Percentiles rank a stretch among this genome's conserved stretches.
phyloP scores from a whole-genome alignment of 1,284 basidiomycete species.

The Moniliella sp. region DNA sequence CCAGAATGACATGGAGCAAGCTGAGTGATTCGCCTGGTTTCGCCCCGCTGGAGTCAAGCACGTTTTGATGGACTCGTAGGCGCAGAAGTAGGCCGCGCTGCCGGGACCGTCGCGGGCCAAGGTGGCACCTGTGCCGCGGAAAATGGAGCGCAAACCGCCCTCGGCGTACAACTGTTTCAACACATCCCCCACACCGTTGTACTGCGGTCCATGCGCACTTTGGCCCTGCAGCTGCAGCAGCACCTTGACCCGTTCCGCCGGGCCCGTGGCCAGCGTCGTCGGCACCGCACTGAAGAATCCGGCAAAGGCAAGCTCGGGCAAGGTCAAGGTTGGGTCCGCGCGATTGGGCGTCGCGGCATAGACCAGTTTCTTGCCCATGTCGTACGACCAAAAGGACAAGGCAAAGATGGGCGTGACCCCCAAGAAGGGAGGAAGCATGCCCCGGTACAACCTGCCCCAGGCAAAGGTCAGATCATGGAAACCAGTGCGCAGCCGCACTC shows the following conservation, averaged over 20 bases:
- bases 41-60: constrained; percentile 51
- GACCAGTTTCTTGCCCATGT: constrained; percentile 73
- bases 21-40: constrained; percentile 58
- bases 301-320: constrained; percentile 64
- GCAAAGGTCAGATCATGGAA: too few relatives aligned
- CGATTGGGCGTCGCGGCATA: constrained; percentile 45
- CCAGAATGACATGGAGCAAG: constrained; percentile 64
- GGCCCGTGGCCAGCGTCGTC: constrained; percentile 75
- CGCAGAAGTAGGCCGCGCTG: too few relatives aligned
- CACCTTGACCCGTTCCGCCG: constrained; percentile 91
- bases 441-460: constrained; percentile 81
- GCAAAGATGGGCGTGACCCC: constrained; percentile 98
- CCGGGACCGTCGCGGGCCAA: constrained; percentile 85
- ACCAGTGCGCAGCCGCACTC: too few relatives aligned
- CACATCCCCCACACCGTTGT: constrained; percentile 79
- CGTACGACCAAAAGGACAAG: constrained; percentile 94
- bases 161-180: constrained; percentile 76
- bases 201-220: constrained; percentile 45
- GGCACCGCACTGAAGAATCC: constrained; percentile 88
- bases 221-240: constrained; percentile 78
- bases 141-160: constrained; percentile 76
- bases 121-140: constrained; percentile 75
- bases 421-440: constrained; percentile 80
- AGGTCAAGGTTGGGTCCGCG: constrained; percentile 46
- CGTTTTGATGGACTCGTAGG: constrained; percentile 87